Conservation (phyloP, 257 asterid genomes). For the Solanum bulbocastanum region DNA sequence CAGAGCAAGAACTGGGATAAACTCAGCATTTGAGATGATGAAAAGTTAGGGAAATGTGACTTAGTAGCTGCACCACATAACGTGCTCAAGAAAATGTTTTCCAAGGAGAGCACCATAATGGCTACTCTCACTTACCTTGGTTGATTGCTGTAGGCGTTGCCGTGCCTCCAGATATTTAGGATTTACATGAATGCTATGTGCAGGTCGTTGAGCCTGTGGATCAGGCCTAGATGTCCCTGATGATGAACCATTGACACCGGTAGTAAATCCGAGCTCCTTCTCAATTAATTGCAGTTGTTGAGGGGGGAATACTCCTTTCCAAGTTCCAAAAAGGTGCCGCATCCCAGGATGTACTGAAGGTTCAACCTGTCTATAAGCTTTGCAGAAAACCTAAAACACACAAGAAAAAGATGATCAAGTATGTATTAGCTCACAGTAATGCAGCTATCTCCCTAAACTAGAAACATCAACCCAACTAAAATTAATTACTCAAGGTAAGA, state of each 20-base stretch:
- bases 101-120: constrained; percentile 8
- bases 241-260: constrained; percentile 52
- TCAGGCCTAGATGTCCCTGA: constrained; percentile 43
- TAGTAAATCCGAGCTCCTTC: constrained; percentile 73
- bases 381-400: constrained; percentile 63
- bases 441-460: not conserved
- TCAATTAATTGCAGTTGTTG: constrained; percentile 69
- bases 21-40: not conserved
- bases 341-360: constrained; percentile 67
- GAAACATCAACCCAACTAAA: not conserved
- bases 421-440: not conserved
- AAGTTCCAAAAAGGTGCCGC: constrained; percentile 94
- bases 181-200: constrained; percentile 81
- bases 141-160: constrained; percentile 59
- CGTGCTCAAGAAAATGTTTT: not conserved
- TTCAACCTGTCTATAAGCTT: constrained; percentile 78
- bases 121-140: constrained; percentile 30
- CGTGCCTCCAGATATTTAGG: constrained; percentile 90
- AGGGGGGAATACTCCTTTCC: constrained; percentile 87
- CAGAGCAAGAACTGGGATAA: not conserved
- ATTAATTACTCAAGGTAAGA: not conserved
- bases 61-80: not conserved
- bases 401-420: not conserved
- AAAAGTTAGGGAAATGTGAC: not conserved
- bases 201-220: constrained; percentile 68